phyloP scores from a whole-genome alignment of 495 filamentous ascomycete genomes.

The Daldinia caldariorum region DNA sequence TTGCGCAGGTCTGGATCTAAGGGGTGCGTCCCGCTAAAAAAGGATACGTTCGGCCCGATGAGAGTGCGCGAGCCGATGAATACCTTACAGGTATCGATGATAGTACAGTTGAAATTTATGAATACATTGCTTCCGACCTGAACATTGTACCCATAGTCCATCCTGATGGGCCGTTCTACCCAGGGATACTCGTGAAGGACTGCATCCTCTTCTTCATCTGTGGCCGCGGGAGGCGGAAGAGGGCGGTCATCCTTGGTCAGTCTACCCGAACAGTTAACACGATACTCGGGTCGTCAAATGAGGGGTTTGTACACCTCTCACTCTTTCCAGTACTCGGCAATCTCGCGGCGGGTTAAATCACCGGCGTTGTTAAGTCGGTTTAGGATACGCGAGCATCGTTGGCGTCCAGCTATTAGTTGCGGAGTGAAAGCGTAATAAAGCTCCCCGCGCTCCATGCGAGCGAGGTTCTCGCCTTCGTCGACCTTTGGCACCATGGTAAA shows the following conservation, averaged over 20 bases:
- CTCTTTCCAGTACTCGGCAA: conserved; percentile 9
- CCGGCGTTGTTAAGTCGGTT: conserved; percentile 11
- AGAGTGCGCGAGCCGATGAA: conserved; percentile 9
- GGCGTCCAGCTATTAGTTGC: conserved; percentile 1
- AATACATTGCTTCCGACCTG: conserved; percentile 9
- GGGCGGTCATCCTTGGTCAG: conserved; percentile 5
- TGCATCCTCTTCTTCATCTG: conserved; percentile 7
- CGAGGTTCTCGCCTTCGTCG: conserved; percentile 12
- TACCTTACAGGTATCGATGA: conserved; percentile 10
- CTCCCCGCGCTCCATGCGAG: conserved; percentile 12
- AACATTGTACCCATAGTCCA: conserved; percentile 8
- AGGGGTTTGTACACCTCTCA: background rate
- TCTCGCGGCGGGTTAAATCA: conserved; percentile 8
- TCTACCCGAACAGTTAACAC: background rate
- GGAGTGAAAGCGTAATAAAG: conserved; percentile 8
- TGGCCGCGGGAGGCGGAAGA: conserved; percentile 5
- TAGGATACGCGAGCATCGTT: conserved; percentile 2
- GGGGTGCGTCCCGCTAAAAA: conserved; percentile 12
- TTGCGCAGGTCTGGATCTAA: conserved; percentile 8
- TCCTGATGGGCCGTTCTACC: conserved; percentile 8
- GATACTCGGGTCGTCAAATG: background rate
- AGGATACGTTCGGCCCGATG: conserved; percentile 2
- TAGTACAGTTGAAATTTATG: conserved; percentile 6
- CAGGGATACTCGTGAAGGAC: conserved; percentile 9
- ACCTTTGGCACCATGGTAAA: conserved; percentile 8